A percentile compares a stretch with the other conserved stretches of the same genome.
Evolutionary conservation across 2,329 filamentous ascomycete genomes (phyloP).

Genomic region (Fonsecaea pugnacius): DNA sequence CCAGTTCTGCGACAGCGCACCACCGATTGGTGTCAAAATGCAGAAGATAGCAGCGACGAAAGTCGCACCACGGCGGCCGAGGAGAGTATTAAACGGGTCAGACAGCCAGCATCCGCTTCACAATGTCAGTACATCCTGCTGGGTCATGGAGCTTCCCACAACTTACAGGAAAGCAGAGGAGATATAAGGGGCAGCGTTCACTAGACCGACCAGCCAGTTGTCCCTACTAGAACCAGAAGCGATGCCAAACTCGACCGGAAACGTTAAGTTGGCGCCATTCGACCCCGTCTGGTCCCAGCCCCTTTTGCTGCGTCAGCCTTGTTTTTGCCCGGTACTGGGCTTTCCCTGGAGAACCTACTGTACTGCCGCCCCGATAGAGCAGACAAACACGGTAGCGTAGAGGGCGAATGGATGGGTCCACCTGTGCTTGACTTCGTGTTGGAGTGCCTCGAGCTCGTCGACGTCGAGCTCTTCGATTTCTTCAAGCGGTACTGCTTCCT

Average conservation of each 20-base stretch:
- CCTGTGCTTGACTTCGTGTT: slow-evolving; percentile 42
- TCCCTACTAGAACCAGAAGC: slow-evolving; percentile 33
- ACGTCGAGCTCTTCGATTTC: slow-evolving; percentile 42
- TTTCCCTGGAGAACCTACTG: slow-evolving; percentile 57
- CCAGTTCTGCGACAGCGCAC: slow-evolving; percentile 44
- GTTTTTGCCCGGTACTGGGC: slow-evolving; percentile 54
- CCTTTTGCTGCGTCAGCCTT: slow-evolving; percentile 35
- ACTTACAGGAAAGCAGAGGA: slow-evolving; percentile 39
- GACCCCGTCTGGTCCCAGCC: slow-evolving; percentile 52
- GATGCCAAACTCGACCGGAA: slow-evolving; percentile 45
- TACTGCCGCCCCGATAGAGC: slow-evolving; percentile 50
- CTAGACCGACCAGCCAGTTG: slow-evolving; percentile 49
- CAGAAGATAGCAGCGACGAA: slow-evolving; percentile 41
- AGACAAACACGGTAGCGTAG: slow-evolving; percentile 47
- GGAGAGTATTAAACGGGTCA: slow-evolving; percentile 41
- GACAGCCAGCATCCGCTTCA: slow-evolving; percentile 43
- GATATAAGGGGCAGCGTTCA: slow-evolving; percentile 45
- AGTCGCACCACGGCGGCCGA: slow-evolving; percentile 41
- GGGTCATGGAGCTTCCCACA: slow-evolving; percentile 18
- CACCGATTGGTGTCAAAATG: slow-evolving; percentile 39
- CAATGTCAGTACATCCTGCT: slow-evolving; percentile 46
- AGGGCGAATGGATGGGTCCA: slow-evolving; percentile 46
- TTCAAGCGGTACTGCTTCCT: slow-evolving; percentile 40
- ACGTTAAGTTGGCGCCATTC: slow-evolving; percentile 53
- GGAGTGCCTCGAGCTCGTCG: slow-evolving; percentile 43